A percentile compares a stretch with the other conserved stretches of the same genome.
phyloP scores from a whole-genome alignment of 202 grass and related monocot species.

The Digitaria exilis region DNA sequence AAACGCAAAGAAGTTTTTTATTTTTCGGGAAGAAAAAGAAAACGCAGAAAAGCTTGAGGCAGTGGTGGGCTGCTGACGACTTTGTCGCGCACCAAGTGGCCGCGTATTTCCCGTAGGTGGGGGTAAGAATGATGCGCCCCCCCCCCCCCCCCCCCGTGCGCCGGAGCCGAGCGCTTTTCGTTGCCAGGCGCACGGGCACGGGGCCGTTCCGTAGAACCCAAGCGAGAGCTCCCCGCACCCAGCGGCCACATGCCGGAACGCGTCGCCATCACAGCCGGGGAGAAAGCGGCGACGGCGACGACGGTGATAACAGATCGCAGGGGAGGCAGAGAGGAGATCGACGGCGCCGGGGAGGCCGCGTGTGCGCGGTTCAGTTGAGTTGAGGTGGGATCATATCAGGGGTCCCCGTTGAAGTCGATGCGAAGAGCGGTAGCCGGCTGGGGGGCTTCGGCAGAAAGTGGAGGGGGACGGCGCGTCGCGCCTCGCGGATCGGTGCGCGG shows the following conservation, averaged over 20 bases:
- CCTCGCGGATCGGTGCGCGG: neutral
- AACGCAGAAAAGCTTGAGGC: too few relatives aligned
- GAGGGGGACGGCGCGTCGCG: neutral
- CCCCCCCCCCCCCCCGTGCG: neutral
- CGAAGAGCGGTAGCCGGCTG: neutral
- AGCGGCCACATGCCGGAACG: neutral
- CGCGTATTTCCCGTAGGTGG: neutral
- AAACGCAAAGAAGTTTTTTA: too few relatives aligned
- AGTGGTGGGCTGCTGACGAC: slow-evolving; percentile 32
- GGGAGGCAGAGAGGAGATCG: neutral
- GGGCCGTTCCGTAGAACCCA: slow-evolving; percentile 43
- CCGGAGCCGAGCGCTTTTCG: neutral
- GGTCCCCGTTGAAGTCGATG: neutral
- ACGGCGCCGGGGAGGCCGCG: neutral
- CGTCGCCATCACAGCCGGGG: slow-evolving; percentile 35
- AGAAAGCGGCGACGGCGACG: neutral
- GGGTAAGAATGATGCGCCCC: neutral
- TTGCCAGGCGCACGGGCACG: neutral
- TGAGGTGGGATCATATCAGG: neutral
- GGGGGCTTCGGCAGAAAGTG: neutral
- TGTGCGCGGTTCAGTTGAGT: neutral
- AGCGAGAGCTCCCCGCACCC: slow-evolving; percentile 26
- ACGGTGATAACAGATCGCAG: neutral
- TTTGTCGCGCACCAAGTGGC: slow-evolving; percentile 25
- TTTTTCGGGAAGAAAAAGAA: too few relatives aligned